These are phyloP conservation scores for Pseudocercospora crystallina DNA, from an alignment of 2,329 filamentous ascomycete genomes.

Conservation along the genomic window DNA sequence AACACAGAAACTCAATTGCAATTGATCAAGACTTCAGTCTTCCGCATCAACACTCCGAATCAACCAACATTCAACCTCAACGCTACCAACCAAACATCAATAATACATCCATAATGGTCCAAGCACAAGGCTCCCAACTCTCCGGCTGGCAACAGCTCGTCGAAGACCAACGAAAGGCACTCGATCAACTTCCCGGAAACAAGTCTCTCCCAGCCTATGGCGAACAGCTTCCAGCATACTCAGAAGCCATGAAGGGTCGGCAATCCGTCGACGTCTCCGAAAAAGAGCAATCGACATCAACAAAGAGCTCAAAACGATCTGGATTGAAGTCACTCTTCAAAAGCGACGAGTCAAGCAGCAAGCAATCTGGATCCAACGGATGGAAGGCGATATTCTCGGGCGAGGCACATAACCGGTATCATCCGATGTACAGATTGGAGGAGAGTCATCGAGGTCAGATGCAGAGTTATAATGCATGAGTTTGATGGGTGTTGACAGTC, in stretches of 20 bases:
- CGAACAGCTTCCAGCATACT: slow-evolving; percentile 6
- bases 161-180: not conserved
- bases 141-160: not conserved
- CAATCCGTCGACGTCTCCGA: slow-evolving; percentile 5
- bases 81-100: not conserved
- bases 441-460: slow-evolving; percentile 2
- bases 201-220: slow-evolving; percentile 1
- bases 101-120: not conserved
- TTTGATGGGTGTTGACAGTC: too few relatives aligned
- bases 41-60: not conserved
- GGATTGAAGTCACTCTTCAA: slow-evolving; percentile 1
- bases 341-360: too few relatives aligned
- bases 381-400: not conserved
- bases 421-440: not conserved
- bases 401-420: slow-evolving; percentile 2
- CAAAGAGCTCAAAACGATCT: slow-evolving; percentile 3
- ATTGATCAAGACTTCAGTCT: too few relatives aligned
- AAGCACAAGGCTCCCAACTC: not conserved
- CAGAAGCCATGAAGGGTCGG: slow-evolving; percentile 3
- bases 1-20: not conserved
- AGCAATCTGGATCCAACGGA: too few relatives aligned
- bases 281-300: not conserved
- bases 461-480: not conserved
- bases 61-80: not conserved
- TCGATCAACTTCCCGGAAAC: slow-evolving; percentile 1